phyloP scores from a whole-genome alignment of 176 grass and related monocot genomes.

The Bromus sterilis region DNA sequence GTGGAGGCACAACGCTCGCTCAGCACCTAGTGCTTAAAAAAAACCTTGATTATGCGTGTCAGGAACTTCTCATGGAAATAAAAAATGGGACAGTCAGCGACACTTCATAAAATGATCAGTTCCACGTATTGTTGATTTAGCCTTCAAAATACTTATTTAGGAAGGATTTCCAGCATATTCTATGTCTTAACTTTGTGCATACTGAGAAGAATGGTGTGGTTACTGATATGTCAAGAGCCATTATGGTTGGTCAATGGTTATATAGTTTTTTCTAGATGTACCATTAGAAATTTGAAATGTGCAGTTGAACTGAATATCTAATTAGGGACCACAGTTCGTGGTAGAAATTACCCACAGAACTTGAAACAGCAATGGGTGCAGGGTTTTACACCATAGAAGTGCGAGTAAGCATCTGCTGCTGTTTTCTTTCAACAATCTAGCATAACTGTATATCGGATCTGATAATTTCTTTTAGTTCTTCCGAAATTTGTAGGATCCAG shows the following conservation, averaged over 20 bases:
- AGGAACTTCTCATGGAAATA: not conserved
- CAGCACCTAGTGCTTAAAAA: no score
- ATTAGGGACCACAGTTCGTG: not conserved
- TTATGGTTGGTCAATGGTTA: not conserved
- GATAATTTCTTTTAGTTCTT: not conserved
- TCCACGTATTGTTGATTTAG: not conserved
- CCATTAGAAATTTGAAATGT: not conserved
- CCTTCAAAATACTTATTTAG: not conserved
- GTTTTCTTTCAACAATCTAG: not conserved
- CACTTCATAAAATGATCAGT: not conserved
- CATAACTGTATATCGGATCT: not conserved
- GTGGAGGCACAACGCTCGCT: no score
- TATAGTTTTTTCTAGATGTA: not conserved
- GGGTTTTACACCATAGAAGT: not conserved
- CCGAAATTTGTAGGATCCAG: not conserved
- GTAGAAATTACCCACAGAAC: not conserved
- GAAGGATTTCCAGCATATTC: not conserved
- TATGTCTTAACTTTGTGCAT: not conserved
- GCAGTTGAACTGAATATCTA: not conserved
- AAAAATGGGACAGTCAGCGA: not conserved
- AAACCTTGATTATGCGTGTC: no score
- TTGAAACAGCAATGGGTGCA: conserved; percentile 1
- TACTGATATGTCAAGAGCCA: not conserved
- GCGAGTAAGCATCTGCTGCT: not conserved
- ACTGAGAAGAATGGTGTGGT: not conserved